These are phyloP conservation scores for Rosa persica DNA, from an alignment of 306 rosid genomes.

Conservation along the genomic window DNA sequence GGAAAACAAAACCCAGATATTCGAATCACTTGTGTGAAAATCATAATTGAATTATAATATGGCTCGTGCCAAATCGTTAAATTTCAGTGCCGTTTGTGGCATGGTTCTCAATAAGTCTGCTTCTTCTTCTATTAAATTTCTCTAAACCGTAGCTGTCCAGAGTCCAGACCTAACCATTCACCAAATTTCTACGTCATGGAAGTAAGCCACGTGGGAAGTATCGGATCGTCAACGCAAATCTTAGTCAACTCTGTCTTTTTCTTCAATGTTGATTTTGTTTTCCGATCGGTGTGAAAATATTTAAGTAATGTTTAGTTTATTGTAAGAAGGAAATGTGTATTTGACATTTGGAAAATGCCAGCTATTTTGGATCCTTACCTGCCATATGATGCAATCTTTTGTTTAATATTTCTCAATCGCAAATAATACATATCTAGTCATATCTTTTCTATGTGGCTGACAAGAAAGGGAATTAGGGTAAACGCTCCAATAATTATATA, in stretches of 20 bases:
- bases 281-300: conserved; percentile 29
- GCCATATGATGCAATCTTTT: not conserved
- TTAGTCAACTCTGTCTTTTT: conserved; percentile 63
- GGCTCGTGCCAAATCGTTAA: conserved; percentile 31
- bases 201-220: conserved; percentile 73
- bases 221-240: conserved; percentile 56
- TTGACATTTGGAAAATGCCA: conserved; percentile 20
- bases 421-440: not conserved
- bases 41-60: conserved; percentile 31
- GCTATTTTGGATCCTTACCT: conserved; percentile 8
- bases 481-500: not conserved
- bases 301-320: conserved; percentile 9
- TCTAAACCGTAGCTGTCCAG: conserved; percentile 49
- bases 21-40: conserved; percentile 42
- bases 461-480: not conserved
- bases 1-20: not conserved
- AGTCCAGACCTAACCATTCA: conserved; percentile 44
- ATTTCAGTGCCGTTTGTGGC: conserved; percentile 40
- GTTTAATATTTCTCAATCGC: not conserved
- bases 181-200: conserved; percentile 49
- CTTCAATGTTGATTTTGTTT: conserved; percentile 39
- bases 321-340: not conserved
- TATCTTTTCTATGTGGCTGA: not conserved
- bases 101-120: conserved; percentile 25
- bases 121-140: not conserved